Evolutionary conservation across 164 flowering plant species (phyloP).

Genomic region (Protea cynaroides): DNA sequence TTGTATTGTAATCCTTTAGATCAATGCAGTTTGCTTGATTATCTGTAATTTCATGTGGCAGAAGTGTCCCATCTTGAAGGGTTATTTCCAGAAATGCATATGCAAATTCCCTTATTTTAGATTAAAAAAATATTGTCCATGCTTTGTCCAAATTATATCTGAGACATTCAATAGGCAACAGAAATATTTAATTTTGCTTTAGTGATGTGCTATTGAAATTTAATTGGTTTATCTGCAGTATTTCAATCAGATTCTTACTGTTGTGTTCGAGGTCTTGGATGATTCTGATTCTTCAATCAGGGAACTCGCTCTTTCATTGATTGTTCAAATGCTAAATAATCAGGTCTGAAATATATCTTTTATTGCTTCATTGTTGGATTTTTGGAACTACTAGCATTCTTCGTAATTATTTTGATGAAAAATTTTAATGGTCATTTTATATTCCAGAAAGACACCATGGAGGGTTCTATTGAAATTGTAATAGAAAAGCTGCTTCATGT

Average conservation of each 20-base stretch:
- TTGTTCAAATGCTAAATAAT: conserved; percentile 79
- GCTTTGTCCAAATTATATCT: no score
- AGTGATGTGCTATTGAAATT: conserved; percentile 1
- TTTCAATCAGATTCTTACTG: conserved; percentile 93
- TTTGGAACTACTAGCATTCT: no score
- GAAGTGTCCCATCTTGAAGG: no score
- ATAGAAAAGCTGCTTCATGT: conserved; percentile 92
- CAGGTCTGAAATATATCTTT: conserved; percentile 50
- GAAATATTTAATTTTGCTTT: neutral
- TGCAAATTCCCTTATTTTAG: no score
- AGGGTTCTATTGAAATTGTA: conserved; percentile 88
- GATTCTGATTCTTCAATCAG: conserved; percentile 73
- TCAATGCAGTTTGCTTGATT: no score
- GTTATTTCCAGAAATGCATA: no score
- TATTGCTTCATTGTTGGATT: neutral
- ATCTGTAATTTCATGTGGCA: no score
- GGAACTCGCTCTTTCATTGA: conserved; percentile 74
- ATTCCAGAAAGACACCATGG: conserved; percentile 80
- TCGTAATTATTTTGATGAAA: neutral
- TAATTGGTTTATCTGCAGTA: conserved; percentile 48
- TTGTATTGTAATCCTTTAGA: no score
- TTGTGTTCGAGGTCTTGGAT: conserved; percentile 84
- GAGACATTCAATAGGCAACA: no score
- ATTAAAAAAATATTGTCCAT: no score
- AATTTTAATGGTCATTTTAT: neutral